Conservation (phyloP, 2,329 filamentous ascomycete species). For the Beauveria australis region DNA sequence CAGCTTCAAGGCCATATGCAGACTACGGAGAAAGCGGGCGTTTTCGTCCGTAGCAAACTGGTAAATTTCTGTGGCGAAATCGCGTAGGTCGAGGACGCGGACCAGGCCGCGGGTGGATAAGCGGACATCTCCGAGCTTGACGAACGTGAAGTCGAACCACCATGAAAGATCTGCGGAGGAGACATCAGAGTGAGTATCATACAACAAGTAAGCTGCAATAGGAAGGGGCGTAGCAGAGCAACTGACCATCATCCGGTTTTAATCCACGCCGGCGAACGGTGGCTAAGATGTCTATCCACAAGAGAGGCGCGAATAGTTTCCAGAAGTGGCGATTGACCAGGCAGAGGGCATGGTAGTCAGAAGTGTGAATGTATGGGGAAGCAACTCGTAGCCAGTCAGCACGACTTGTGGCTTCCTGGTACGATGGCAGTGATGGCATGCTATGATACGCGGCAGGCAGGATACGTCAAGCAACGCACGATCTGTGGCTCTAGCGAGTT, state of each 20-base stretch:
- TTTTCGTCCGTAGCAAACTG: constrained; percentile 33
- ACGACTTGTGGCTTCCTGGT: constrained; percentile 39
- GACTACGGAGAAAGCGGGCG: constrained; percentile 24
- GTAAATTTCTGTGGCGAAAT: constrained; percentile 30
- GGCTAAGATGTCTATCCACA: constrained; percentile 44
- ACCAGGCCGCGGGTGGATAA: constrained; percentile 34
- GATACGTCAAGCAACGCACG: background rate
- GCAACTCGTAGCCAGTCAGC: constrained; percentile 42
- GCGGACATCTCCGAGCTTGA: constrained; percentile 27
- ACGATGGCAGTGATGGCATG: constrained; percentile 40
- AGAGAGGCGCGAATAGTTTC: constrained; percentile 38
- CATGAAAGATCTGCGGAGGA: constrained; percentile 36
- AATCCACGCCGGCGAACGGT: constrained; percentile 31
- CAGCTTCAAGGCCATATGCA: constrained; percentile 28
- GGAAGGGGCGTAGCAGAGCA: background rate
- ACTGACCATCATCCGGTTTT: constrained; percentile 37
- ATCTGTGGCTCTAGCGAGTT: background rate
- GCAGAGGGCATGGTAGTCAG: constrained; percentile 38
- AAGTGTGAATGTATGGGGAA: constrained; percentile 33
- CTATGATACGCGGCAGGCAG: background rate
- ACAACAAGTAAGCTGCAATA: background rate
- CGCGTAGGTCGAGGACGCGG: constrained; percentile 39
- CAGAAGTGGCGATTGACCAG: constrained; percentile 40
- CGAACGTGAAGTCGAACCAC: constrained; percentile 39
- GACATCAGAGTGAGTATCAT: background rate